These are phyloP conservation scores for Pholiota microspora DNA, from an alignment of 768 basidiomycete genomes.

Conservation along the genomic window DNA sequence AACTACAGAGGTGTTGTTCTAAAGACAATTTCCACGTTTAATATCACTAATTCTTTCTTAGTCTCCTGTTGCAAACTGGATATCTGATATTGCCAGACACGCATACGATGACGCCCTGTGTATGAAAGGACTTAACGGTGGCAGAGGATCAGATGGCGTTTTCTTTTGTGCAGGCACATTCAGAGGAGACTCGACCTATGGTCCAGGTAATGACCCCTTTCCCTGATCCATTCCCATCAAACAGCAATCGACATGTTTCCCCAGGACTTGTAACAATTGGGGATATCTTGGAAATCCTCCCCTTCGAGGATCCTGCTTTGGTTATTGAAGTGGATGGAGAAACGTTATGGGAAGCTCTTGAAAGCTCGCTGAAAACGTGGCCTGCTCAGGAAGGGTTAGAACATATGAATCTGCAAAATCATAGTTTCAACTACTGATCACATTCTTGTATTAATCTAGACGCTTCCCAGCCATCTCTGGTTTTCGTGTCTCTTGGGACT, in stretches of 20 bases:
- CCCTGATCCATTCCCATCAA: too few species aligned
- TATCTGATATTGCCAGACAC: conserved; percentile 81
- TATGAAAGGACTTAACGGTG: conserved; percentile 37
- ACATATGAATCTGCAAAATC: background rate
- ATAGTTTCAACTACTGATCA: background rate
- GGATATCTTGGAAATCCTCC: conserved; percentile 85
- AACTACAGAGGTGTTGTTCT: conserved; percentile 61
- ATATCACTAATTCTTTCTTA: conserved; percentile 22
- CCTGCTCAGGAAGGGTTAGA: conserved; percentile 88
- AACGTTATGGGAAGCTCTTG: conserved; percentile 77
- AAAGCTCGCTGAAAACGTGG: conserved; percentile 70
- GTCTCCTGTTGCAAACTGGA: conserved; percentile 78
- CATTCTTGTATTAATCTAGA: conserved; percentile 32
- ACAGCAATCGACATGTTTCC: background rate
- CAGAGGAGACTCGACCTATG: conserved; percentile 83
- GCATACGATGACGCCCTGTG: conserved; percentile 74
- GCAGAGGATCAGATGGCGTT: conserved; percentile 73
- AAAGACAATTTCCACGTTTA: background rate
- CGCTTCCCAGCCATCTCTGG: conserved; percentile 90
- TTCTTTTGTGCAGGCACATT: conserved; percentile 82
- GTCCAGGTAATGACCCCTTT: conserved; percentile 53
- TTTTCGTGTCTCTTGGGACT: conserved; percentile 86
- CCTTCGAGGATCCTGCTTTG: conserved; percentile 83
- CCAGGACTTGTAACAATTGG: conserved; percentile 79
- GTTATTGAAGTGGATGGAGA: conserved; percentile 80